Conservation (phyloP, 257 asterid species). For the Nicotiana benthamiana region DNA sequence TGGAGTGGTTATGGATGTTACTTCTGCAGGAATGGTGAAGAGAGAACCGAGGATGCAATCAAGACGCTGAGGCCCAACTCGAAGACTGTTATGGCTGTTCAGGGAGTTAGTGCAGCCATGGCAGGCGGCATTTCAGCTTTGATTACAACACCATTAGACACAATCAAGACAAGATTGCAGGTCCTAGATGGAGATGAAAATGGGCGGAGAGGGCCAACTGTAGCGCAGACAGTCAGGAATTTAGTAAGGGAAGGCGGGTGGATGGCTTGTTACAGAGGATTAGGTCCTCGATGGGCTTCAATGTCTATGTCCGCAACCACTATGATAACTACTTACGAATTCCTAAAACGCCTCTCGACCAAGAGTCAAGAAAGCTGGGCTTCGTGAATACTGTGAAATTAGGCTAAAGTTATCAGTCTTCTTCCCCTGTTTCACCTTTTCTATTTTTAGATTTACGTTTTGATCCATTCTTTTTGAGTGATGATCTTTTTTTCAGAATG, state of each 20-base stretch:
- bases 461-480: not conserved
- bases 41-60: conserved; percentile 16
- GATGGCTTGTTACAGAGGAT: conserved; percentile 77
- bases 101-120: conserved; percentile 67
- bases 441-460: not conserved
- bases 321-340: conserved; percentile 84
- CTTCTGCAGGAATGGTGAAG: conserved; percentile 28
- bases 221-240: conserved; percentile 54
- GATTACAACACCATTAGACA: conserved; percentile 75
- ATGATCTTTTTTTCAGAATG: not conserved
- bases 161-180: conserved; percentile 72
- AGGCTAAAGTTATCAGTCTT: not conserved
- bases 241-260: conserved; percentile 70
- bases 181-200: conserved; percentile 63
- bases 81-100: conserved; percentile 55
- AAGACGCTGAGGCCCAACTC: conserved; percentile 31
- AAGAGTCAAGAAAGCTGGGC: conserved; percentile 40
- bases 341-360: conserved; percentile 63
- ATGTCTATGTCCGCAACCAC: conserved; percentile 81
- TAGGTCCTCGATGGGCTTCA: conserved; percentile 79
- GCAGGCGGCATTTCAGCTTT: conserved; percentile 66
- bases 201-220: conserved; percentile 53
- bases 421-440: too few relatives aligned
- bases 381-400: not conserved
- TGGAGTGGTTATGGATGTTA: conserved; percentile 57